Evolutionary conservation across 257 asterid genomes (phyloP).

Genomic region (Solanum ossicruentum): DNA sequence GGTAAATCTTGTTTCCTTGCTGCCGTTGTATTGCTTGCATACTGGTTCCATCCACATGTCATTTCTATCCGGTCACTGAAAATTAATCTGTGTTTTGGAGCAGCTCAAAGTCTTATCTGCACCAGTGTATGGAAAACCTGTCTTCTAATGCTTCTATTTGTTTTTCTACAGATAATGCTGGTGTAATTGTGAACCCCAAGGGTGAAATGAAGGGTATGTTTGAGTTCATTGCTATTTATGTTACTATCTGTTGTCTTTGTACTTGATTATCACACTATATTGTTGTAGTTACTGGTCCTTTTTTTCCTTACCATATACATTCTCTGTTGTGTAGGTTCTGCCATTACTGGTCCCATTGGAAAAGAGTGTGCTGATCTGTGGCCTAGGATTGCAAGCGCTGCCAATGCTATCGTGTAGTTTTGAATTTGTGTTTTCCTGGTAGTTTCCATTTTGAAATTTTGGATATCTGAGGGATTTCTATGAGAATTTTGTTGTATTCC

Average conservation of each 20-base stretch:
- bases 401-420: constrained; percentile 37
- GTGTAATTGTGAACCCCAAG: constrained; percentile 57
- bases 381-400: constrained; percentile 69
- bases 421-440: constrained; percentile 1
- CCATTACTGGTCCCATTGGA: constrained; percentile 64
- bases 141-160: neutral
- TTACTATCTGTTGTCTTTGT: neutral
- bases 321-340: constrained; percentile 28
- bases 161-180: constrained; percentile 43
- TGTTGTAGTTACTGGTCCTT: neutral
- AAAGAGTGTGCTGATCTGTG: constrained; percentile 71
- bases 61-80: neutral
- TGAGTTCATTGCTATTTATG: neutral
- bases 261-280: neutral
- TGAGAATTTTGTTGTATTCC: neutral
- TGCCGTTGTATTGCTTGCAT: neutral
- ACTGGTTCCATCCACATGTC: neutral
- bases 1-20: neutral
- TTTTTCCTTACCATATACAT: neutral
- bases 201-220: constrained; percentile 59
- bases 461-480: neutral
- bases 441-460: neutral
- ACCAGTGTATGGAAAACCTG: neutral
- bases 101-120: neutral
- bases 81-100: neutral